phyloP scores from a whole-genome alignment of 2,329 filamentous ascomycete species.

The Phialocephala subalpina region DNA sequence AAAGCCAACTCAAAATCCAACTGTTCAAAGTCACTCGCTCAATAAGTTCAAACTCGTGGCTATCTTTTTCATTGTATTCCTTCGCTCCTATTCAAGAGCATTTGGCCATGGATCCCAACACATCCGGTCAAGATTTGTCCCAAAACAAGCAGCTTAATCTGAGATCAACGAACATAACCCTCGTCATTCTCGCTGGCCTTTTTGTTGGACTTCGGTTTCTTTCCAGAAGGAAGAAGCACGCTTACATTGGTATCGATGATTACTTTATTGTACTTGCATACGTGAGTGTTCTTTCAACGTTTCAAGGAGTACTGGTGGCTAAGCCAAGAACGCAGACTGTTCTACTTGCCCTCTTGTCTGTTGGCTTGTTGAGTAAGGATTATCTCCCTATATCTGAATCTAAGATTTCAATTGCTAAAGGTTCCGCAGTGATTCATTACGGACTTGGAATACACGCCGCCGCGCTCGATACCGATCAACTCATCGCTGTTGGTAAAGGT shows the following conservation, averaged over 20 bases:
- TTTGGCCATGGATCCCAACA: background rate
- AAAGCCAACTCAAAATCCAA: too few relatives aligned
- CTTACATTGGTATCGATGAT: constrained; percentile 16
- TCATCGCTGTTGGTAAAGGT: constrained; percentile 6
- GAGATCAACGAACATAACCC: constrained; percentile 4
- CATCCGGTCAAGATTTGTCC: constrained; percentile 10
- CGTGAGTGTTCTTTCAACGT: background rate
- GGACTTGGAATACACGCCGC: too few relatives aligned
- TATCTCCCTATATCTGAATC: background rate
- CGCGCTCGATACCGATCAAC: background rate
- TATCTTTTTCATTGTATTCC: too few relatives aligned
- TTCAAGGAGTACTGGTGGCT: background rate
- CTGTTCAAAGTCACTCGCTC: too few relatives aligned
- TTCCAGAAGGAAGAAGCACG: constrained; percentile 5
- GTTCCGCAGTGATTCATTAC: too few relatives aligned
- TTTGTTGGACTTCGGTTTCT: constrained; percentile 17
- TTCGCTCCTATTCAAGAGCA: background rate
- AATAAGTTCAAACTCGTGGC: too few relatives aligned
- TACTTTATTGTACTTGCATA: constrained; percentile 16
- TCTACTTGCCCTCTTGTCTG: background rate
- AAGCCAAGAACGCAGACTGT: background rate
- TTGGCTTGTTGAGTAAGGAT: background rate
- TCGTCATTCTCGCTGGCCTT: constrained; percentile 12
- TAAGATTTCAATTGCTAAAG: background rate
- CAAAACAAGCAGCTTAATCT: constrained; percentile 9